These are phyloP conservation scores for Anastatica hierochuntica DNA, from an alignment of 345 rosid species.

Conservation along the genomic window DNA sequence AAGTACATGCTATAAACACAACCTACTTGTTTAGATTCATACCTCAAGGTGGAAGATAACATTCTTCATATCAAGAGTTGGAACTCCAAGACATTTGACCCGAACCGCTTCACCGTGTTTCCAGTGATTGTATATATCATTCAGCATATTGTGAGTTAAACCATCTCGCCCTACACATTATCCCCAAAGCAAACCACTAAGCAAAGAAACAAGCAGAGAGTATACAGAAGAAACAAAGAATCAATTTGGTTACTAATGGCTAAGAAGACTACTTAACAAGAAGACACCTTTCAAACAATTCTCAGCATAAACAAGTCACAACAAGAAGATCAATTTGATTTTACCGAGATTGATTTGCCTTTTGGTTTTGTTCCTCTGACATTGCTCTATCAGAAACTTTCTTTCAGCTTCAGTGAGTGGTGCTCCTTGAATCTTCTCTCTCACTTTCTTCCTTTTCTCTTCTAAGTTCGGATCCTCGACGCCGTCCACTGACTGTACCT, in stretches of 20 bases:
- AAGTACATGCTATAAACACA: too few species aligned
- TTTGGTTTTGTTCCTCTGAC: slow-evolving; percentile 59
- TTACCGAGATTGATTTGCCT: slow-evolving; percentile 68
- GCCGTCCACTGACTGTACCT: slow-evolving; percentile 51
- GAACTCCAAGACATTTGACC: slow-evolving; percentile 78
- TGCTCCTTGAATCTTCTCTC: slow-evolving; percentile 56
- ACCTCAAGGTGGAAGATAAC: slow-evolving; percentile 26
- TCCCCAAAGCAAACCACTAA: neutral
- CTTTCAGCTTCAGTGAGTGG: slow-evolving; percentile 70
- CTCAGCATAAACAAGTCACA: too few species aligned
- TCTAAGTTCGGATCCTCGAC: slow-evolving; percentile 57
- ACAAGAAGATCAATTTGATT: too few species aligned
- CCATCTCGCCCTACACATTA: slow-evolving; percentile 71
- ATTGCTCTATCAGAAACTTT: slow-evolving; percentile 56
- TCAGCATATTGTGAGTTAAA: slow-evolving; percentile 90
- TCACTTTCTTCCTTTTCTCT: slow-evolving; percentile 52
- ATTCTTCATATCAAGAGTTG: slow-evolving; percentile 86
- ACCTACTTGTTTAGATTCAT: neutral
- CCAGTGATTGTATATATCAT: slow-evolving; percentile 85
- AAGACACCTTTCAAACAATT: too few species aligned
- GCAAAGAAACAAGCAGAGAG: too few species aligned
- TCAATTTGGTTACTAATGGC: neutral
- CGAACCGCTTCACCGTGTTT: slow-evolving; percentile 69
- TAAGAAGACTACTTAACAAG: too few species aligned
- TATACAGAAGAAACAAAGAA: neutral